Conservation (phyloP, 108 stramenopile species). For the Fistulifera solaris region DNA sequence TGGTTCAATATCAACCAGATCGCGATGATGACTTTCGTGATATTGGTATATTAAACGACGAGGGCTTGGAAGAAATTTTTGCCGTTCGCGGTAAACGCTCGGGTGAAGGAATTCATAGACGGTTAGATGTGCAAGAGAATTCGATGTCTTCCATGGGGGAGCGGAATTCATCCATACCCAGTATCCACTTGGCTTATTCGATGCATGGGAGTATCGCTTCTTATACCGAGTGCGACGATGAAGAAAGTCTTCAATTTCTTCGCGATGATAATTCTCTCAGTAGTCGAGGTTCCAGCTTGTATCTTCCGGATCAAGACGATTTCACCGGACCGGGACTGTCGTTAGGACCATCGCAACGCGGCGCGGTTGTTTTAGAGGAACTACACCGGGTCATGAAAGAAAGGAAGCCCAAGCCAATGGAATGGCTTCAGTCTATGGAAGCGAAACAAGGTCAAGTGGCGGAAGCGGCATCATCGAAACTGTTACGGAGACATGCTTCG, state of each 20-base stretch:
- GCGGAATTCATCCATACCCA: constrained; percentile 10
- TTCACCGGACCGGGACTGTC: not conserved
- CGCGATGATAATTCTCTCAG: constrained; percentile 9
- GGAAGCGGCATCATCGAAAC: constrained; percentile 15
- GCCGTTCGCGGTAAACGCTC: no score
- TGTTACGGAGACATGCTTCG: constrained; percentile 2
- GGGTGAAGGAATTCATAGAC: no score
- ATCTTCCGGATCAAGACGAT: constrained; percentile 1
- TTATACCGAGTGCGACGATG: constrained; percentile 8
- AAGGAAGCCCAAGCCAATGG: constrained; percentile 4
- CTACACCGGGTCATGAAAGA: no score
- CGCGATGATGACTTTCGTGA: no score
- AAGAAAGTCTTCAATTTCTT: constrained; percentile 1
- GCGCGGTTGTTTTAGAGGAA: not conserved
- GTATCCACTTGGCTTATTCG: constrained; percentile 16
- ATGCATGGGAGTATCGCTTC: constrained; percentile 11
- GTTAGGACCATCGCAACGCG: not conserved
- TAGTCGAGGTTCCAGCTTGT: constrained; percentile 10
- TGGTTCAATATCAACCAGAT: no score
- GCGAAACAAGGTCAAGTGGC: constrained; percentile 4
- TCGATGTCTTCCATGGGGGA: constrained; percentile 14
- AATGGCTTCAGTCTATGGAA: constrained; percentile 16
- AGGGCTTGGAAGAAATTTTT: no score
- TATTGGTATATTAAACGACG: no score
- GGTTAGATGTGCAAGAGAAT: no score